phyloP scores from a whole-genome alignment of 2,329 filamentous ascomycete genomes.

The Sporothrix humicola region DNA sequence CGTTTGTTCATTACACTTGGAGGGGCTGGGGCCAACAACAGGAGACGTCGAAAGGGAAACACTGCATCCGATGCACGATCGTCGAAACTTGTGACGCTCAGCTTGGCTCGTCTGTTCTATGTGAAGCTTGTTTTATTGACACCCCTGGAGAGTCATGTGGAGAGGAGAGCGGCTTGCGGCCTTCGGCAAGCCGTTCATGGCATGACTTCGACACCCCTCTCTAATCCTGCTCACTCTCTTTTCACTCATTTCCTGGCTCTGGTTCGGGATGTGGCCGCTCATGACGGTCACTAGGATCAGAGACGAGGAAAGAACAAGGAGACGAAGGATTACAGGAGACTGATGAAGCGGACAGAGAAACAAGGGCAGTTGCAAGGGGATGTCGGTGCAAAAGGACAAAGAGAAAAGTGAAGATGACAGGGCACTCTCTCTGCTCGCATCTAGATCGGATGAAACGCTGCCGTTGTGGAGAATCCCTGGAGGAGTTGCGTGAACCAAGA shows the following conservation, averaged over 20 bases:
- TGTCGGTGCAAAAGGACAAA: neutral
- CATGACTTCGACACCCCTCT: neutral
- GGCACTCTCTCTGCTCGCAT: too few relatives aligned
- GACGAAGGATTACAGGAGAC: neutral
- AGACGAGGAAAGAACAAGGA: neutral
- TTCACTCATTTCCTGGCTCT: slow-evolving; percentile 10
- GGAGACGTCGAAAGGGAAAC: neutral
- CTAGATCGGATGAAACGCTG: slow-evolving; percentile 27
- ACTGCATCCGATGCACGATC: slow-evolving; percentile 22
- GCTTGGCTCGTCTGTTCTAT: neutral
- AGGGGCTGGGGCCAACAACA: neutral
- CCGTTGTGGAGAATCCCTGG: slow-evolving; percentile 22
- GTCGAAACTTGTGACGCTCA: slow-evolving; percentile 27
- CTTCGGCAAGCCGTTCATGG: neutral
- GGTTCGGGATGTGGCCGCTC: slow-evolving; percentile 24
- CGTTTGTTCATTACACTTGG: too few relatives aligned
- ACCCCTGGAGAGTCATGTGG: slow-evolving; percentile 24
- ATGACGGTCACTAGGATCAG: slow-evolving; percentile 4
- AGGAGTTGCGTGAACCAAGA: slow-evolving; percentile 10
- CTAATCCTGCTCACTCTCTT: neutral
- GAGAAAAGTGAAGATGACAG: slow-evolving; percentile 4
- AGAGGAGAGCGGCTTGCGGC: neutral
- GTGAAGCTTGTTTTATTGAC: neutral
- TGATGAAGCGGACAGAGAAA: neutral
- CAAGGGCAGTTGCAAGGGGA: neutral